Evolutionary conservation across 2,329 filamentous ascomycete genomes (phyloP).

Genomic region (Trichoderma koningii): DNA sequence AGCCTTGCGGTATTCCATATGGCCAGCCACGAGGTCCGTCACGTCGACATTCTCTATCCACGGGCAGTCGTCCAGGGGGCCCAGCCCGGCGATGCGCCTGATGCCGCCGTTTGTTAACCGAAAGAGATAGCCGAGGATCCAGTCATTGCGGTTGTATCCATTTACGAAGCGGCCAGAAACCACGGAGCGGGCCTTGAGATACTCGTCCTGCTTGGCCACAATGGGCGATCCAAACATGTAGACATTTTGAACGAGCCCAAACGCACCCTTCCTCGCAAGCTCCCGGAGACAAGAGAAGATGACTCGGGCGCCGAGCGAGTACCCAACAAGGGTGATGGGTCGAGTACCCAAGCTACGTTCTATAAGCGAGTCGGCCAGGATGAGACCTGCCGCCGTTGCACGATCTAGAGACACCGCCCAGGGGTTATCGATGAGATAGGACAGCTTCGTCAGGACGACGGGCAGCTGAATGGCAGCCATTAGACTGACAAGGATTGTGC

Average conservation of each 20-base stretch:
- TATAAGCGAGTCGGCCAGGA: slow-evolving; percentile 90
- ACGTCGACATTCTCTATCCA: slow-evolving; percentile 89
- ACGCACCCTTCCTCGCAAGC: slow-evolving; percentile 78
- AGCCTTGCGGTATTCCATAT: slow-evolving; percentile 93
- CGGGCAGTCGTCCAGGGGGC: slow-evolving; percentile 71
- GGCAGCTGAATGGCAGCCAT: slow-evolving; percentile 95
- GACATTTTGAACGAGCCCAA: slow-evolving; percentile 89
- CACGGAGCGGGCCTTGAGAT: slow-evolving; percentile 75
- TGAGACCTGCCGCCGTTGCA: slow-evolving; percentile 83
- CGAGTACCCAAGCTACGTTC: slow-evolving; percentile 88
- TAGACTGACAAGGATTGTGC: slow-evolving; percentile 80
- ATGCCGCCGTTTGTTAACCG: slow-evolving; percentile 91
- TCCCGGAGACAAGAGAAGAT: slow-evolving; percentile 92
- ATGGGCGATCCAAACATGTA: slow-evolving; percentile 92
- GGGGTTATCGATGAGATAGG: slow-evolving; percentile 96
- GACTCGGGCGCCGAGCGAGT: slow-evolving; percentile 87
- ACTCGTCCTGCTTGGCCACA: slow-evolving; percentile 90
- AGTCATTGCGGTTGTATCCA: slow-evolving; percentile 91
- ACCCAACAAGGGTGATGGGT: slow-evolving; percentile 90
- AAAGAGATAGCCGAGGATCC: slow-evolving; percentile 96
- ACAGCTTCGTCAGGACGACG: slow-evolving; percentile 86
- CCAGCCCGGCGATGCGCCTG: slow-evolving; percentile 81
- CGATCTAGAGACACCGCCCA: slow-evolving; percentile 96
- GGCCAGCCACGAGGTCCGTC: slow-evolving; percentile 80
- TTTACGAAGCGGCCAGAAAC: slow-evolving; percentile 94